A percentile compares a stretch with the other conserved stretches of the same genome.
Evolutionary conservation across 2,329 filamentous ascomycete species (phyloP).

Genomic region (Fusarium sp.): DNA sequence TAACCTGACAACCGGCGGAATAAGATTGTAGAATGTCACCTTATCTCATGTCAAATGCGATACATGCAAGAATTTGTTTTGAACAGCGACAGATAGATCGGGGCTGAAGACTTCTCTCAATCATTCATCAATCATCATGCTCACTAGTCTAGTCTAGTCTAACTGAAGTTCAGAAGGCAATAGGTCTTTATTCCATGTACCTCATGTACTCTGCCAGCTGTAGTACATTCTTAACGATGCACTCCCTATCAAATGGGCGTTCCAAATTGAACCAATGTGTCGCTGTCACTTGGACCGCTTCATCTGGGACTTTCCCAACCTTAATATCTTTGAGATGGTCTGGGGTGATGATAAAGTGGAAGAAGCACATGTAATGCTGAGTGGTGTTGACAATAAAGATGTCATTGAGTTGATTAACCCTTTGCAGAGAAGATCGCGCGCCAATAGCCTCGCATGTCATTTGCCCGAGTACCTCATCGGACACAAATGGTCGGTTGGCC

Average conservation of each 20-base stretch:
- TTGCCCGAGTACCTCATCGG: neutral
- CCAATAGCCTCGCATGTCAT: neutral
- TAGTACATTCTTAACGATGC: neutral
- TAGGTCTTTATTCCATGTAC: neutral
- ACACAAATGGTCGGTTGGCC: neutral
- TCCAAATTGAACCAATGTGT: neutral
- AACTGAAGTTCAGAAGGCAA: neutral
- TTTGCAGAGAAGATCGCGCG: too few species aligned
- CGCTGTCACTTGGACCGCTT: accelerated
- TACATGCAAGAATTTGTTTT: neutral
- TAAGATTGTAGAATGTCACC: neutral
- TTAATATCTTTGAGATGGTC: neutral
- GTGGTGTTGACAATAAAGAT: accelerated
- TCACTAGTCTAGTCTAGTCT: neutral
- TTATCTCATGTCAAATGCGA: neutral
- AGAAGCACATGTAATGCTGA: neutral
- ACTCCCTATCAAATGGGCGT: neutral
- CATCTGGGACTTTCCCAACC: neutral
- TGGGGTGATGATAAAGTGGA: neutral
- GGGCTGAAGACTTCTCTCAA: neutral
- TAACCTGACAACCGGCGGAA: neutral
- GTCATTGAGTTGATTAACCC: too few species aligned
- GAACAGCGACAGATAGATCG: accelerated
- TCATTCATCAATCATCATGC: too few species aligned
- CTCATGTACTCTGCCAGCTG: neutral